Evolutionary conservation across 2,329 filamentous ascomycete genomes (phyloP), one percentile per base, ranked within the genome.

Genomic region (Fusarium sp.): DNA sequence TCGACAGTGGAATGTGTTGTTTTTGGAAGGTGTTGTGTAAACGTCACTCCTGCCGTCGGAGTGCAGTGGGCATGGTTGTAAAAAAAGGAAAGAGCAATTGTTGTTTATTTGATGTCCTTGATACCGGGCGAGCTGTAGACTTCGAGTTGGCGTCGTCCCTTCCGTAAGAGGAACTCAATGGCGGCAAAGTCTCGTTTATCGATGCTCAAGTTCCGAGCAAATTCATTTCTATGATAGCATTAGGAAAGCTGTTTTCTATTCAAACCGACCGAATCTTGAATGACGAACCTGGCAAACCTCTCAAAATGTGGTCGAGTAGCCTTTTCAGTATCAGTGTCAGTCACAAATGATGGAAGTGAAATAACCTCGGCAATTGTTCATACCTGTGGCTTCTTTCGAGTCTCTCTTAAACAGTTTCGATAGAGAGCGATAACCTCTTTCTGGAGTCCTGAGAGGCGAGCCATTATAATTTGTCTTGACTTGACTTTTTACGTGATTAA

Each of bases 371-470:
- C 47, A 60, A 41, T 33, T 23, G 52, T 46, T 49, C 63, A 15
- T 78, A 95, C 93, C 73, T 81, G 77, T 50, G 94, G 93, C 79
- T 99, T 98, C 75, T 89, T 90, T 63, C 91, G 88, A 62, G 91
- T 89, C 75, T 92, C 92, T 62, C 94, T 88, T 28, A 99, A 83
- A 75, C 95, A 98, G 76, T 89, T 88, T 61, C 95, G 89, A 78
- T 98, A 99, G 15, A 99, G 87, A 34, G 89, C 85, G 52, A 98
- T 80, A 5, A 97, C 95, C 75, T 97, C 93, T 74, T 88, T 91
- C 78, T 98, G 95, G n/a, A 98, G 84, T 36, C 96, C 96, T 9
- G 94, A 97, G 28, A 94, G 83, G 55, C 75, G 75, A 49, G 69
- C 74, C 66, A 71, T 74, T 26, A 4, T 64, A 16, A 41, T 9